phyloP scores from a whole-genome alignment of 2,329 filamentous ascomycete genomes.

The Colletotrichum melonis region DNA sequence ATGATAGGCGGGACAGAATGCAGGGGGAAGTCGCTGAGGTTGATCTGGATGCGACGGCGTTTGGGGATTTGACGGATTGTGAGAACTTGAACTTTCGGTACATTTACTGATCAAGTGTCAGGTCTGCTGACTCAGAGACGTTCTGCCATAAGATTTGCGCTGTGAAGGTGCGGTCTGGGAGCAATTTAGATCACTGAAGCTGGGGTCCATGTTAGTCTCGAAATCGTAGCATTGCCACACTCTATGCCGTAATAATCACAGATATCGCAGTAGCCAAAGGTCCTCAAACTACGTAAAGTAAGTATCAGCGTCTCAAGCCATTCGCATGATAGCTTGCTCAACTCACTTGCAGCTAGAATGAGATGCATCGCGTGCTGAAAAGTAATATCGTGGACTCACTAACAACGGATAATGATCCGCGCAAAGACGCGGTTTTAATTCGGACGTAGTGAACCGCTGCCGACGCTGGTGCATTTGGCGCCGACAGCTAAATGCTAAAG shows the following conservation, averaged over 20 bases:
- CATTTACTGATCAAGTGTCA: neutral
- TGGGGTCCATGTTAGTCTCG: too few relatives aligned
- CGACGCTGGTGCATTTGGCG: slow-evolving; percentile 9
- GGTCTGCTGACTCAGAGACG: neutral
- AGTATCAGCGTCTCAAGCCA: too few relatives aligned
- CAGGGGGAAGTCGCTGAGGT: too few relatives aligned
- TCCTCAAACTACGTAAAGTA: too few relatives aligned
- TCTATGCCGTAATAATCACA: too few relatives aligned
- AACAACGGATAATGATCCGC: neutral
- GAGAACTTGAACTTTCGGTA: neutral
- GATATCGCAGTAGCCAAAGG: too few relatives aligned
- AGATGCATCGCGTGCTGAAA: too few relatives aligned
- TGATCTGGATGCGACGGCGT: neutral
- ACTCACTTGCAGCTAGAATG: too few relatives aligned
- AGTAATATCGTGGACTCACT: neutral
- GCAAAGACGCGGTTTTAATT: neutral
- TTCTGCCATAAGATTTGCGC: neutral
- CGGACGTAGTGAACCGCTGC: neutral
- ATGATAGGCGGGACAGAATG: too few relatives aligned
- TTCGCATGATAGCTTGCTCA: too few relatives aligned
- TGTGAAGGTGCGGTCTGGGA: neutral
- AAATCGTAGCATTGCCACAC: too few relatives aligned
- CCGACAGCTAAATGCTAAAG: slow-evolving; percentile 1
- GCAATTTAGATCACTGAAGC: too few relatives aligned
- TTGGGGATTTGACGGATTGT: neutral